Percentiles rank a stretch among this genome's conserved stretches.
Conservation (phyloP, 2,329 filamentous ascomycete genomes). For the Microdochium bolleyi region DNA sequence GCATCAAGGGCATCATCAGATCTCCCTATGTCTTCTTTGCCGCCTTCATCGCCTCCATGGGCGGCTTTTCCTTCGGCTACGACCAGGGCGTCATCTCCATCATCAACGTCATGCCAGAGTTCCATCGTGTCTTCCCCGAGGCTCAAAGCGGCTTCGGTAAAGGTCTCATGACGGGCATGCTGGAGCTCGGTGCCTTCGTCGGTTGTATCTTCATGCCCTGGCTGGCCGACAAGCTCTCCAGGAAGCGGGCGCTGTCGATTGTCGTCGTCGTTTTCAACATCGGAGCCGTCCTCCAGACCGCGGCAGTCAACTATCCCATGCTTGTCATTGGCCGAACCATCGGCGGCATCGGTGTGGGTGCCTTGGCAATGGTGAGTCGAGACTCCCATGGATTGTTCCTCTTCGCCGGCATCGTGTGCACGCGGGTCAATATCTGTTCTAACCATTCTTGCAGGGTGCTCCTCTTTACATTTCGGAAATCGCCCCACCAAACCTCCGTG, state of each 20-base stretch:
- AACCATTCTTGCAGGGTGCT: conserved; percentile 6
- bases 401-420: too few relatives aligned
- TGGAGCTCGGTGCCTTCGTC: conserved; percentile 29
- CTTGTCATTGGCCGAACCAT: conserved; percentile 18
- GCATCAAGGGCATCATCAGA: conserved; percentile 20
- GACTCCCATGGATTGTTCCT: not conserved
- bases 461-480: conserved; percentile 23
- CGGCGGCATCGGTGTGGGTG: conserved; percentile 20
- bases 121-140: conserved; percentile 26
- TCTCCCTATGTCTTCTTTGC: conserved; percentile 32
- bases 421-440: not conserved
- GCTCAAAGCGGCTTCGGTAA: conserved; percentile 24
- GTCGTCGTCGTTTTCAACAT: conserved; percentile 29
- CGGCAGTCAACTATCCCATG: conserved; percentile 14
- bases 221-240: conserved; percentile 30
- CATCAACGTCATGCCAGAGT: conserved; percentile 35
- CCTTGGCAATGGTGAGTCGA: conserved; percentile 5
- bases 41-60: conserved; percentile 31
- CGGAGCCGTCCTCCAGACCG: conserved; percentile 31
- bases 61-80: conserved; percentile 37
- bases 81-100: conserved; percentile 29
- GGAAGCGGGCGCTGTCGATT: conserved; percentile 31
- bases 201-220: conserved; percentile 19
- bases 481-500: conserved; percentile 26
- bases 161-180: conserved; percentile 33